Evolutionary conservation across 2,329 filamentous ascomycete species (phyloP).

Genomic region (Colletotrichum endophyticum): DNA sequence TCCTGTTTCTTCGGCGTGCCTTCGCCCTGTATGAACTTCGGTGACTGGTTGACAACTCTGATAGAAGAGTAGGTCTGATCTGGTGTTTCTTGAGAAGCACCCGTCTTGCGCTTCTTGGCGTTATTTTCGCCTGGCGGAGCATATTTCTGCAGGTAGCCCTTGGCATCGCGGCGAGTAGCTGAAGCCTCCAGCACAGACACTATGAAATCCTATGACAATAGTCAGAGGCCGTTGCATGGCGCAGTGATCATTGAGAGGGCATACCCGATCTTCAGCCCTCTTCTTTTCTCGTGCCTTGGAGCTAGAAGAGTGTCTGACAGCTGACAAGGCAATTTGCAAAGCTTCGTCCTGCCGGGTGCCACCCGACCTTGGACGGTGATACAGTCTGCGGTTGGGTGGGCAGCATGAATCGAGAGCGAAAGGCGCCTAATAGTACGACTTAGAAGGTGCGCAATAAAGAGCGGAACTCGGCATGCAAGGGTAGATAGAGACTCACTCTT

Average conservation of each 20-base stretch:
- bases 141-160: constrained; percentile 89
- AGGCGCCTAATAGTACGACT: not conserved
- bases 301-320: constrained; percentile 12
- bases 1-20: constrained; percentile 22
- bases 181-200: constrained; percentile 86
- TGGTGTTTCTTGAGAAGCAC: not conserved
- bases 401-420: constrained; percentile 3
- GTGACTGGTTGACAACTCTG: constrained; percentile 32
- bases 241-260: not conserved
- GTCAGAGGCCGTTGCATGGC: constrained; percentile 4
- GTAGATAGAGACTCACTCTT: not conserved
- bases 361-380: constrained; percentile 10
- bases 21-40: constrained; percentile 43
- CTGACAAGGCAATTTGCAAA: constrained; percentile 10
- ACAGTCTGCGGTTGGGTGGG: constrained; percentile 1
- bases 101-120: not conserved
- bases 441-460: not conserved
- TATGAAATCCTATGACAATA: constrained; percentile 72
- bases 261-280: constrained; percentile 53
- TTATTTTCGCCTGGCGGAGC: constrained; percentile 32
- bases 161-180: constrained; percentile 91
- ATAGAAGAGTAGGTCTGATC: constrained; percentile 25
- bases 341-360: constrained; percentile 8
- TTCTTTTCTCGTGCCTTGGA: constrained; percentile 40
- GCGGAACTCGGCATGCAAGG: not conserved